Evolutionary conservation across 371 early-diverging fungal species (phyloP).

Genomic region (Mortierella sp.): DNA sequence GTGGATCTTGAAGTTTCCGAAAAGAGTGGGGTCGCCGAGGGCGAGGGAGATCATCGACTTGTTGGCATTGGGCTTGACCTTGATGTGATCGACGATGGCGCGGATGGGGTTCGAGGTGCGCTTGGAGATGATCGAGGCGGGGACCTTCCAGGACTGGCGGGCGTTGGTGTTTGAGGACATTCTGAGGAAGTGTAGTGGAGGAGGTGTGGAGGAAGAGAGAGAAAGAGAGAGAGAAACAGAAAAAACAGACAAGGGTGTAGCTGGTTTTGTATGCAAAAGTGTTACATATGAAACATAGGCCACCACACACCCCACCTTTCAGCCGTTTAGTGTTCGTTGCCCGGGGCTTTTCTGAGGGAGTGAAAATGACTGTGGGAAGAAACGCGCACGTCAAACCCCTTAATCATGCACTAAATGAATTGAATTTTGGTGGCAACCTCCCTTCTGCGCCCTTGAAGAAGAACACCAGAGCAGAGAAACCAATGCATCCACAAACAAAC

Average conservation of each 20-base stretch:
- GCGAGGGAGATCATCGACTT: conserved; percentile 87
- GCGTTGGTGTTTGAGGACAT: conserved; percentile 36
- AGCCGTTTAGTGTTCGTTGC: background rate
- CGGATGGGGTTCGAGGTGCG: conserved; percentile 94
- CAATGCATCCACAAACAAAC: no score
- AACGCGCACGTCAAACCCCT: conserved; percentile 6
- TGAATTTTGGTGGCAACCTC: no score
- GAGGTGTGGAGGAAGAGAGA: background rate
- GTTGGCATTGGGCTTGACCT: conserved; percentile 76
- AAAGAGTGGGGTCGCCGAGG: conserved; percentile 92
- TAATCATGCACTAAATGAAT: background rate
- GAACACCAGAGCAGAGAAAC: no score
- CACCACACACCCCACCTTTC: background rate
- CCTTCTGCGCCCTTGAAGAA: no score
- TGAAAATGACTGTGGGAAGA: background rate
- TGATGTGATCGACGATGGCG: conserved; percentile 84
- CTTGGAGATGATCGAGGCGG: conserved; percentile 72
- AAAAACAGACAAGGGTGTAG: background rate
- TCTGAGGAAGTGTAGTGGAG: conserved; percentile 6
- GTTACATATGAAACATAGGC: background rate
- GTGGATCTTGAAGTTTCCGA: conserved; percentile 92
- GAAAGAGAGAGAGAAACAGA: background rate
- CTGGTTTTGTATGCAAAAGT: background rate
- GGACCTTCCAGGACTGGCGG: conserved; percentile 62
- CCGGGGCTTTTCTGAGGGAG: background rate